A percentile compares a stretch with the other conserved stretches of the same genome.
These are phyloP conservation scores for Lactarius indigo DNA, from an alignment of 768 basidiomycete genomes.

Conservation along the genomic window DNA sequence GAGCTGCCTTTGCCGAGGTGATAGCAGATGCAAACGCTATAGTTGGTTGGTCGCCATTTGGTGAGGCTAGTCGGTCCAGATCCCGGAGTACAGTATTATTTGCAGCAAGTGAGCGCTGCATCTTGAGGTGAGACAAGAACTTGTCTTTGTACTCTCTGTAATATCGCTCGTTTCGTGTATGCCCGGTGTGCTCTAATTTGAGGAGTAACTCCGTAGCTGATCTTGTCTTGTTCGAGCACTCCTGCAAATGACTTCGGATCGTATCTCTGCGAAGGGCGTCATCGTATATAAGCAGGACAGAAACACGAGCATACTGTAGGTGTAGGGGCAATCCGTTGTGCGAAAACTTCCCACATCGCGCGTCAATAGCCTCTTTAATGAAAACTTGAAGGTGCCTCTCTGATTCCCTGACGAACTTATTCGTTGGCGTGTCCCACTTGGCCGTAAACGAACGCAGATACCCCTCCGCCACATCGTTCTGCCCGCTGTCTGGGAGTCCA, in stretches of 20 bases:
- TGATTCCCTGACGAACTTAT: not conserved
- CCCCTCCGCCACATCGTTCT: constrained; percentile 12
- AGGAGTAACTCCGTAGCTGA: constrained; percentile 3
- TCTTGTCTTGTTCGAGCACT: not conserved
- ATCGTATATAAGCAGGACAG: not conserved
- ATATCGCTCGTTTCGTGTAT: constrained; percentile 15
- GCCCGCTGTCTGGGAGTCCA: constrained; percentile 18
- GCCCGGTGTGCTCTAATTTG: constrained; percentile 14
- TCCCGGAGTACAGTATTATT: not conserved
- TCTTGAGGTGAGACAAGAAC: constrained; percentile 16
- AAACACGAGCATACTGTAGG: constrained; percentile 3
- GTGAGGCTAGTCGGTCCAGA: not conserved
- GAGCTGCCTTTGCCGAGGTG: not conserved
- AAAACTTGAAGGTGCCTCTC: not conserved
- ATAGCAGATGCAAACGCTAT: not conserved
- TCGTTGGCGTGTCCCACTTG: constrained; percentile 12
- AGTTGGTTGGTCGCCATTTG: not conserved
- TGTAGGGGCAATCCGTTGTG: constrained; percentile 3
- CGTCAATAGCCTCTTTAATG: not conserved
- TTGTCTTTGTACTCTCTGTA: constrained; percentile 20
- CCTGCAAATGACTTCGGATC: constrained; percentile 5
- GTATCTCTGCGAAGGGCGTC: not conserved
- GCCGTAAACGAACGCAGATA: constrained; percentile 11
- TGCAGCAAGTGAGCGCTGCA: constrained; percentile 5
- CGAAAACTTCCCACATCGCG: not conserved